Percentiles rank a stretch among this genome's conserved stretches.
Evolutionary conservation across 2,329 filamentous ascomycete genomes (phyloP).

Genomic region (Aureobasidium lini): DNA sequence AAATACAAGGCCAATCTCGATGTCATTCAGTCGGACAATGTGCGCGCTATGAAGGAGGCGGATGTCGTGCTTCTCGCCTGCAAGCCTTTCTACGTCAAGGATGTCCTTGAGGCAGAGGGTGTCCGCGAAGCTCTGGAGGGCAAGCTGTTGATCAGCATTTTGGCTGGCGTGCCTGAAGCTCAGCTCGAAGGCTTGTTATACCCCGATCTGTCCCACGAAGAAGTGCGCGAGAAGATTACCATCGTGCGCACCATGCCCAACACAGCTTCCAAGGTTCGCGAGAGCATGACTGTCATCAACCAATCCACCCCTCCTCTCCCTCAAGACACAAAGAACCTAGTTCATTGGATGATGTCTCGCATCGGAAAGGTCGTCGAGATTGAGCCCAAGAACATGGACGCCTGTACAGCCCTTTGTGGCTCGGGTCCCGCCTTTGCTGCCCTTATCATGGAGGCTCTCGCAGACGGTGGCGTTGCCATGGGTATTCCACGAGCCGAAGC

Average conservation of each 20-base stretch:
- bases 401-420: slow-evolving; percentile 64
- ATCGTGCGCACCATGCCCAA: slow-evolving; percentile 80
- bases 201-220: slow-evolving; percentile 42
- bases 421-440: slow-evolving; percentile 71
- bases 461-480: slow-evolving; percentile 73
- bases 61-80: slow-evolving; percentile 72
- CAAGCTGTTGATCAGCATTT: slow-evolving; percentile 75
- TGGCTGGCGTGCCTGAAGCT: slow-evolving; percentile 64
- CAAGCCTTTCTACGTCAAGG: slow-evolving; percentile 68
- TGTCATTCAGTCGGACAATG: slow-evolving; percentile 65
- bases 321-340: slow-evolving; percentile 46
- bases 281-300: slow-evolving; percentile 74
- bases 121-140: slow-evolving; percentile 66
- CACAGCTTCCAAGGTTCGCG: slow-evolving; percentile 68
- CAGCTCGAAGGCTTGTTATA: slow-evolving; percentile 62
- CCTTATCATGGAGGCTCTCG: slow-evolving; percentile 65
- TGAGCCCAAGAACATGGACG: slow-evolving; percentile 62
- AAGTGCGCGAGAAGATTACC: slow-evolving; percentile 41
- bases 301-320: slow-evolving; percentile 53
- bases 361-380: slow-evolving; percentile 66
- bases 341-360: slow-evolving; percentile 69
- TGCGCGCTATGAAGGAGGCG: slow-evolving; percentile 57
- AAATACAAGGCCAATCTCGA: slow-evolving; percentile 49
- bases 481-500: slow-evolving; percentile 66
- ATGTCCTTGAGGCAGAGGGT: slow-evolving; percentile 59